Percentiles rank a stretch among this genome's conserved stretches.
Evolutionary conservation across 73 alveolate species (phyloP).

Genomic region (Tetrahymena elliotti): DNA sequence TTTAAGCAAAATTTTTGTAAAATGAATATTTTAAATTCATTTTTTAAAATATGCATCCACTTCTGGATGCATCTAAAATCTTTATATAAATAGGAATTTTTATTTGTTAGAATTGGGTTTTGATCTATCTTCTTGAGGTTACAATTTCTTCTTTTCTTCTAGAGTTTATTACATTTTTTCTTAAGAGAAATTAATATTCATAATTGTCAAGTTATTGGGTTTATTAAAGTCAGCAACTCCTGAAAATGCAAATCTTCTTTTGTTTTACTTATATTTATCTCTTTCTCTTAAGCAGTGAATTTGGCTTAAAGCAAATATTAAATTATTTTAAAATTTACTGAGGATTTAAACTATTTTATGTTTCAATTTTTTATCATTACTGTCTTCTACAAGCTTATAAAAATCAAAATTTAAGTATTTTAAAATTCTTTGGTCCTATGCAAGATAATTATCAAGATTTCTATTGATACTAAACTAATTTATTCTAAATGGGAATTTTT

Average conservation of each 20-base stretch:
- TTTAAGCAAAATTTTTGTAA: too few relatives aligned
- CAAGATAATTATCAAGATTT: background rate
- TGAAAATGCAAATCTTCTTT: background rate
- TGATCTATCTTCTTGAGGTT: background rate
- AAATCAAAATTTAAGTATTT: background rate
- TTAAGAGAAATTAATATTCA: background rate
- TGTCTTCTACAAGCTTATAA: background rate
- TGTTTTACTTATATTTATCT: background rate
- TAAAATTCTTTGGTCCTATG: background rate
- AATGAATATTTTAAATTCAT: too few relatives aligned
- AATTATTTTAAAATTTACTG: background rate
- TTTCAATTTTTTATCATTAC: background rate
- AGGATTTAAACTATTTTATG: background rate
- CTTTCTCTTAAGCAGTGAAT: background rate
- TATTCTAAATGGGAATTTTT: background rate
- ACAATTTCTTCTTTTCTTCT: background rate
- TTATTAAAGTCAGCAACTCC: background rate
- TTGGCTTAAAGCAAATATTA: background rate
- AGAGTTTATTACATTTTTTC: background rate
- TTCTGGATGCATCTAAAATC: background rate
- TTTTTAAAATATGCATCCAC: background rate
- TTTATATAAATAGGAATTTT: background rate
- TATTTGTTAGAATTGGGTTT: background rate
- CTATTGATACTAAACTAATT: background rate
- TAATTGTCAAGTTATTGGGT: background rate